Percentiles rank a stretch among this genome's conserved stretches.
These are phyloP conservation scores for Fistulifera solaris DNA, from an alignment of 108 stramenopile genomes.

Conservation along the genomic window DNA sequence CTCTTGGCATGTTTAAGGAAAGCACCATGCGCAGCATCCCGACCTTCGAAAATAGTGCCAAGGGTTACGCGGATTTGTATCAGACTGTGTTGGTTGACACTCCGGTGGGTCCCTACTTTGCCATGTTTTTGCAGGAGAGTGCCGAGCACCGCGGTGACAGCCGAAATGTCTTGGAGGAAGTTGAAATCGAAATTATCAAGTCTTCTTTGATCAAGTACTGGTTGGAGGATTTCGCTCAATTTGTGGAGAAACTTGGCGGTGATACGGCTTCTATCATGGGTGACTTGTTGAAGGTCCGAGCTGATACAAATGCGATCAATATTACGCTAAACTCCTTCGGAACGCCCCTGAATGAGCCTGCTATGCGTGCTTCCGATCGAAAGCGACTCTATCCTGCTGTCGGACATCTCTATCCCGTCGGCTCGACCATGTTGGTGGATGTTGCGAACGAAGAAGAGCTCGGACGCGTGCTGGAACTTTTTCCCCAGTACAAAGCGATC, in stretches of 20 bases:
- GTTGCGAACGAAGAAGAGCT: constrained; percentile 87
- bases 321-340: constrained; percentile 98
- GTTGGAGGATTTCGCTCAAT: constrained; percentile 92
- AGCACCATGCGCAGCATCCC: constrained; percentile 95
- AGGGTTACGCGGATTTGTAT: constrained; percentile 96
- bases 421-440: constrained; percentile 85
- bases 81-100: constrained; percentile 98
- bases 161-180: constrained; percentile 92
- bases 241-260: constrained; percentile 79
- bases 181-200: constrained; percentile 98
- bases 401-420: constrained; percentile 95
- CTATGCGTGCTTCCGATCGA: constrained; percentile 90
- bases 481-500: constrained; percentile 87
- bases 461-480: constrained; percentile 80
- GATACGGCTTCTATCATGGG: constrained; percentile 95
- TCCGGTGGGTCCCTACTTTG: constrained; percentile 95
- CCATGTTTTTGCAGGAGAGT: constrained; percentile 80
- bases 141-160: constrained; percentile 49
- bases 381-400: constrained; percentile 94
- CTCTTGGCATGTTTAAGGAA: constrained; percentile 97
- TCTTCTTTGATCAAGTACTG: constrained; percentile 96
- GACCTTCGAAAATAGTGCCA: constrained; percentile 86
- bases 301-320: constrained; percentile 97
- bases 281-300: constrained; percentile 89
- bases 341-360: constrained; percentile 89